These are phyloP conservation scores for Paramecium sonneborni DNA, from an alignment of 73 alveolate species.

Conservation along the genomic window DNA sequence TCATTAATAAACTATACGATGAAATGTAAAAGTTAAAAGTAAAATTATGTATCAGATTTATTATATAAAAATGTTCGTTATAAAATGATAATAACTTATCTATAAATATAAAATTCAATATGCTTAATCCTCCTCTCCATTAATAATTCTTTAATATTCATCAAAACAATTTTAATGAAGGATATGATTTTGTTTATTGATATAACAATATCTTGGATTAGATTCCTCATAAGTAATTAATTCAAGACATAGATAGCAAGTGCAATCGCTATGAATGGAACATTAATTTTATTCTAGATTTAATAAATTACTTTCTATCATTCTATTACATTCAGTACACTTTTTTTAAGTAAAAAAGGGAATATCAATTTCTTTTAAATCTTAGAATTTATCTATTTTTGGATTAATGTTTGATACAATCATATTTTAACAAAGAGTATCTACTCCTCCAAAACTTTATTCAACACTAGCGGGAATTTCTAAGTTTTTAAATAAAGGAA, in stretches of 20 bases:
- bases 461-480: background rate
- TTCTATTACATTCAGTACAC: background rate
- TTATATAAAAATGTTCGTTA: no score
- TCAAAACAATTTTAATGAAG: background rate
- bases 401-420: background rate
- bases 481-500: no score
- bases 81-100: no score
- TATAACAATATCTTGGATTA: background rate
- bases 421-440: background rate
- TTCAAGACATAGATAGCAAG: slow-evolving; percentile 3
- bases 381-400: background rate
- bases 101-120: background rate
- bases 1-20: no score
- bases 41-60: no score
- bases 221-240: background rate
- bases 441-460: background rate
- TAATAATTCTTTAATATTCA: background rate
- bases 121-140: background rate
- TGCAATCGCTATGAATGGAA: background rate
- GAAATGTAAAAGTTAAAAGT: no score
- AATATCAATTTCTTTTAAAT: background rate
- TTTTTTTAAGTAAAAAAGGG: background rate
- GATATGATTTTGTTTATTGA: background rate
- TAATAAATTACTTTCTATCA: background rate
- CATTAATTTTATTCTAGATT: background rate